Conservation (phyloP, 257 asterid genomes). For the Capsicum rhomboideum region DNA sequence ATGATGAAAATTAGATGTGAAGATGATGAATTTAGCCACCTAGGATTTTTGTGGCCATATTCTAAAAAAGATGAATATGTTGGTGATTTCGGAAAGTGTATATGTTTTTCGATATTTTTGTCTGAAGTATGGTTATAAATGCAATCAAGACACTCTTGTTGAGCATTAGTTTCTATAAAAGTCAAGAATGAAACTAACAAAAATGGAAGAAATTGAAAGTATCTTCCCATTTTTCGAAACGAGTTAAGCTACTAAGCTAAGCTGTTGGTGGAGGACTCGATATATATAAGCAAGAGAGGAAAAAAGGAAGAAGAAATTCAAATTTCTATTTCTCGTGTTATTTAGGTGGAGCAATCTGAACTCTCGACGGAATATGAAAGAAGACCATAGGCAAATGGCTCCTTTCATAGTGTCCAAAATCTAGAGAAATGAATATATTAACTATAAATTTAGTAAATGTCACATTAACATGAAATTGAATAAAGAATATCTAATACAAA, state of each 20-base stretch:
- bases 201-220: not conserved
- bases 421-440: not conserved
- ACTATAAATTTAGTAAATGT: not conserved
- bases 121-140: not conserved
- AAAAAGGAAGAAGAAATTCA: too few relatives aligned
- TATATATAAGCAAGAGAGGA: not conserved
- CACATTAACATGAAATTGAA: not conserved
- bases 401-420: not conserved
- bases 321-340: too few relatives aligned
- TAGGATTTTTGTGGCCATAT: conserved; percentile 22
- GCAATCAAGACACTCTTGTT: not conserved
- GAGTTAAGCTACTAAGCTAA: not conserved
- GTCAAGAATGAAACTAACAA: not conserved
- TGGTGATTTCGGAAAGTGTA: conserved; percentile 10
- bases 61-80: conserved; percentile 12
- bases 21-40: conserved; percentile 16
- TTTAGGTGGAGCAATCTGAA: too few relatives aligned
- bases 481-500: too few relatives aligned
- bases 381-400: not conserved
- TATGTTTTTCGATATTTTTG: not conserved
- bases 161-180: not conserved
- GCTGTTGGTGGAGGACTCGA: not conserved
- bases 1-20: conserved; percentile 3
- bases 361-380: too few relatives aligned
- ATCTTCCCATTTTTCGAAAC: not conserved